Conservation (phyloP, 495 filamentous ascomycete species). For the Tuber magnatum region DNA sequence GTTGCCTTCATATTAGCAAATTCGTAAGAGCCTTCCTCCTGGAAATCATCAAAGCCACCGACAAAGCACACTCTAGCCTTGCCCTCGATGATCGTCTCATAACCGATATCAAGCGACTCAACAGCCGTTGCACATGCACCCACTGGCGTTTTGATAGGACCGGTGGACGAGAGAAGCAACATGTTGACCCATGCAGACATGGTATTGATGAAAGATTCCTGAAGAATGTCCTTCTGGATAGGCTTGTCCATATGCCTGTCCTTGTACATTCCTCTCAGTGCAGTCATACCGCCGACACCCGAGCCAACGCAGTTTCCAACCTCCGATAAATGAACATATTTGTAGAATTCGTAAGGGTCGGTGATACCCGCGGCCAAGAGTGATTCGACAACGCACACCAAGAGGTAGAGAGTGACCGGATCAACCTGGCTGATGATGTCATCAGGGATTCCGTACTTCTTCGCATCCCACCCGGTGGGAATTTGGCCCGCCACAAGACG, state of each 20-base stretch:
- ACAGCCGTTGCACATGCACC: slow-evolving; percentile 96
- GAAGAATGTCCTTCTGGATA: slow-evolving; percentile 97
- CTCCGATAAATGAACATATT: slow-evolving; percentile 97
- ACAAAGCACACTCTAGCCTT: slow-evolving; percentile 96
- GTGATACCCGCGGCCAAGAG: slow-evolving; percentile 90
- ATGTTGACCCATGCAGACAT: slow-evolving; percentile 99
- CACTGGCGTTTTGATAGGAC: slow-evolving; percentile 96
- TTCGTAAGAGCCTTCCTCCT: slow-evolving; percentile 97
- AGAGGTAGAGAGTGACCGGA: slow-evolving; percentile 86
- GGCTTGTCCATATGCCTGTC: slow-evolving; percentile 94
- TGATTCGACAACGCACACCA: slow-evolving; percentile 86
- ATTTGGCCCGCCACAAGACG: slow-evolving; percentile 94
- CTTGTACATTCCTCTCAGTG: slow-evolving; percentile 95
- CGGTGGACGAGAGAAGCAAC: slow-evolving; percentile 90
- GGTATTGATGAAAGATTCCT: slow-evolving; percentile 99
- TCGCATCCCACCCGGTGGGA: slow-evolving; percentile 93
- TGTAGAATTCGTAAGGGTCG: slow-evolving; percentile 99
- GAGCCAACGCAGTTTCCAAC: slow-evolving; percentile 98
- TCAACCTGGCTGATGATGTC: slow-evolving; percentile 98
- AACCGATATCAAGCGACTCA: slow-evolving; percentile 94
- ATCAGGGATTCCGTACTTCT: slow-evolving; percentile 88
- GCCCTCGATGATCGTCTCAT: slow-evolving; percentile 94
- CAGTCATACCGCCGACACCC: slow-evolving; percentile 87
- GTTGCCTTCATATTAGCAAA: slow-evolving; percentile 99
- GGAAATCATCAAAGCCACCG: slow-evolving; percentile 98